phyloP scores from a whole-genome alignment of 2,329 filamentous ascomycete genomes.

The Bertia moriformis region DNA sequence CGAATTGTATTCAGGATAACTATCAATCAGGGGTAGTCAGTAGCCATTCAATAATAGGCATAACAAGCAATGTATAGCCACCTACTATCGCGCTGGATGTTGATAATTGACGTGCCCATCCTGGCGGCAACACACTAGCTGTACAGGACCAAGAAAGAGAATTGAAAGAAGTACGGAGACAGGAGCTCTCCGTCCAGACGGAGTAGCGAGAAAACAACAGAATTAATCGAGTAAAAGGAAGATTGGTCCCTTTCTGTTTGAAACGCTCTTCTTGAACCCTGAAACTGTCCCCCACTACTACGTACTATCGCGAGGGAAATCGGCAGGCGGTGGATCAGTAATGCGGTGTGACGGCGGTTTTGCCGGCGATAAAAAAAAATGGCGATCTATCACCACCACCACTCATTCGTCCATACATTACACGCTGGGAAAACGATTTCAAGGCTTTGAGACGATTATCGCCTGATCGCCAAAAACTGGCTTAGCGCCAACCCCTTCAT shows the following conservation, averaged over 20 bases:
- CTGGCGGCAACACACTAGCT: no score
- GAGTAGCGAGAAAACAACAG: background rate
- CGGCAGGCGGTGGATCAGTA: background rate
- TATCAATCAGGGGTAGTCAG: no score
- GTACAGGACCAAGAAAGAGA: no score
- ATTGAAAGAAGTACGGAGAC: no score
- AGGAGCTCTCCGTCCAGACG: no score
- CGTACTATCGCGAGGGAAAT: background rate
- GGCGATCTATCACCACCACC: no score
- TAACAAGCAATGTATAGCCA: conserved; percentile 1
- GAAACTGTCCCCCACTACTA: background rate
- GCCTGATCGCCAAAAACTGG: no score
- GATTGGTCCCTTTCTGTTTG: background rate
- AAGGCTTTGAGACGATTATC: no score
- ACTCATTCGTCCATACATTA: no score
- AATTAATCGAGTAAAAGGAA: background rate
- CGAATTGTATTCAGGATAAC: conserved; percentile 1
- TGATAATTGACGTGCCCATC: background rate
- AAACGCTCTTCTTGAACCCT: background rate
- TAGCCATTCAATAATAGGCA: background rate
- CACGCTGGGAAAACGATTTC: no score
- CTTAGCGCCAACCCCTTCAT: no score
- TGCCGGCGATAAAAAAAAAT: background rate
- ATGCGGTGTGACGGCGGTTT: background rate
- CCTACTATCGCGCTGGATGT: conserved; percentile 1